Evolutionary conservation across 768 basidiomycete species (phyloP), one percentile per base, ranked within the genome.

Genomic region (Trametes cingulata): DNA sequence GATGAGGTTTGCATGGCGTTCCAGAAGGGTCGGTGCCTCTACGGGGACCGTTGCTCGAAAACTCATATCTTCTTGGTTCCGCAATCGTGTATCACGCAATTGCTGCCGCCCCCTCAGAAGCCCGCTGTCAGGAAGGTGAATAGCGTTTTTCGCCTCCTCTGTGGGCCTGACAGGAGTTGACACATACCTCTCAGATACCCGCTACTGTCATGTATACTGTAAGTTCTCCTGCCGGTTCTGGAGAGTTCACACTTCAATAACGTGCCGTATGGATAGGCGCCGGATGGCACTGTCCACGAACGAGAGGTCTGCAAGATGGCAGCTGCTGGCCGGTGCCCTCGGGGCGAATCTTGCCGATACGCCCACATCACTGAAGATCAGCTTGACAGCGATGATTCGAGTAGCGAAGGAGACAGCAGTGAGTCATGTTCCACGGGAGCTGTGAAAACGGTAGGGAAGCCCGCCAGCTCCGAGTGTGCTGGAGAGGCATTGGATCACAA

Each of bases 1-100:
- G 35, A 60, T 15, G 60, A 57, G 42, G 37, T 66, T 8, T 67
- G 68, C 36, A 17, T 13, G 8, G n/a, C 17, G 6, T 69, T 40
- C 56, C 54, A 48, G 35, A 57, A 52, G 19, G 64, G 61, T 2
- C 10, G n/a, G 12, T 69, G 68, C 42, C 2, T 1, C 0, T 48
- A 25, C n/a, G 61, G 61, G 1, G 43, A 47, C 4, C 24, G 24
- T 20, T 68, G 68, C 41, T 56, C 52, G n/a, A 47, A 54, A 9
- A 48, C 42, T 13, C 69, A 68, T n/a, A 56, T 61, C 6, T 48
- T 35, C 50, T 25, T 48, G n/a, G 25, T 36, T 13, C 43, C 52
- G 9, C 22, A 46, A 12, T 20, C 15, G 9, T 45, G 40, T 6
- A 45, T 54, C 6, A 33, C 53, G 15, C 15, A 49, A 10, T 17